Evolutionary conservation across 2,329 filamentous ascomycete genomes (phyloP).

Genomic region (Verticillium alfalfae): DNA sequence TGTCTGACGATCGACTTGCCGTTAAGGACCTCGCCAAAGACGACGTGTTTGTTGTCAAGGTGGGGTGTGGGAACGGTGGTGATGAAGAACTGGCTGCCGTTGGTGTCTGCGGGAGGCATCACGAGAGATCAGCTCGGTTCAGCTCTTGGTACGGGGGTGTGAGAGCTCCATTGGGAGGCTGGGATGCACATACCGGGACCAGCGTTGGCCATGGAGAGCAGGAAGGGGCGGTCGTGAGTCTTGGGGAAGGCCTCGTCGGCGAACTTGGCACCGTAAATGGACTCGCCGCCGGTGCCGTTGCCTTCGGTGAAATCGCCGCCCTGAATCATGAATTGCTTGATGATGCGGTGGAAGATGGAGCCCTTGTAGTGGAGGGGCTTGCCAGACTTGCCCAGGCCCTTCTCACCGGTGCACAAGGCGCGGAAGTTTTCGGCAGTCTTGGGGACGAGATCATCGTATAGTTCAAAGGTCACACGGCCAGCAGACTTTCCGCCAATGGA

Average conservation of each 20-base stretch:
- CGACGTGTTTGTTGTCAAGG: conserved; percentile 93
- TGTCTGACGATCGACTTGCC: conserved; percentile 88
- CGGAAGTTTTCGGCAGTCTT: conserved; percentile 98
- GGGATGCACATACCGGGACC: conserved; percentile 62
- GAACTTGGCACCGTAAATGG: conserved; percentile 96
- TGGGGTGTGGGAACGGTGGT: conserved; percentile 94
- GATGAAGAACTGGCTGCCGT: conserved; percentile 97
- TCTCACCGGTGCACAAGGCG: conserved; percentile 89
- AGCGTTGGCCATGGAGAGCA: conserved; percentile 97
- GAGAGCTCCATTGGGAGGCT: background rate
- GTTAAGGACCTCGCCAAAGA: conserved; percentile 89
- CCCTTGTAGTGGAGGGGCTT: conserved; percentile 92
- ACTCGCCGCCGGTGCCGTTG: conserved; percentile 93
- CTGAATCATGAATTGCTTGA: conserved; percentile 99
- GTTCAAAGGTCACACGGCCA: conserved; percentile 81
- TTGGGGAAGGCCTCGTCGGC: conserved; percentile 91
- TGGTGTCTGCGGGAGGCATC: conserved; percentile 57
- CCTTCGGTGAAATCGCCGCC: conserved; percentile 94
- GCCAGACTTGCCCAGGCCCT: conserved; percentile 74
- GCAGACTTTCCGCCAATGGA: conserved; percentile 67
- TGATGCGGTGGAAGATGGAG: conserved; percentile 89
- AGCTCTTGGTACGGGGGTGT: background rate
- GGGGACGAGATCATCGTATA: conserved; percentile 72
- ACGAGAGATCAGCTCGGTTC: conserved; percentile 1
- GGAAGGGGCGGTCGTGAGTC: conserved; percentile 89